Percentiles rank a stretch among this genome's conserved stretches.
Conservation (phyloP, 2,329 filamentous ascomycete species). For the Alternaria atra region DNA sequence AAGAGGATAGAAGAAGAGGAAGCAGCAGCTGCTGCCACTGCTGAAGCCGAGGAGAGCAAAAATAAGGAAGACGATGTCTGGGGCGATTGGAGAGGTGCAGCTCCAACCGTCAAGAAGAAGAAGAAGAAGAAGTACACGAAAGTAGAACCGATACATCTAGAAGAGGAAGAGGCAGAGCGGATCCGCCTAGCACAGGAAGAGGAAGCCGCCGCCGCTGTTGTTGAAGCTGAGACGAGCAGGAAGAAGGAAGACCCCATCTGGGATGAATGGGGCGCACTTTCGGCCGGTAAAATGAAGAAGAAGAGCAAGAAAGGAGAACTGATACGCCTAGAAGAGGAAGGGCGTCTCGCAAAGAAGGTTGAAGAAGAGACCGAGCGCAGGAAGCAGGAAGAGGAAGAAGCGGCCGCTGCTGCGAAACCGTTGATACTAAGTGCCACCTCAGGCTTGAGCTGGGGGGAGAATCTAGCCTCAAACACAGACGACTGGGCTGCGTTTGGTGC, state of each 20-base stretch:
- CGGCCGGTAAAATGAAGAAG: neutral
- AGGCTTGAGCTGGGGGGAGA: conserved; percentile 43
- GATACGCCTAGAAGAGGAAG: conserved; percentile 14
- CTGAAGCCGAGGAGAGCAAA: conserved; percentile 23
- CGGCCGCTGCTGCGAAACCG: conserved; percentile 41
- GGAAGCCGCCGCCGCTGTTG: neutral
- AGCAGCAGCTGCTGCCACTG: conserved; percentile 31
- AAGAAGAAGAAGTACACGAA: conserved; percentile 32
- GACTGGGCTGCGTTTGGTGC: conserved; percentile 41
- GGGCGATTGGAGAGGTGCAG: conserved; percentile 38
- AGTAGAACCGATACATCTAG: neutral
- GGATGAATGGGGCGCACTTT: neutral
- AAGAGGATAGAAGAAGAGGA: conserved; percentile 35
- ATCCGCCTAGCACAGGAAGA: neutral
- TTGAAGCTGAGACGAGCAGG: neutral
- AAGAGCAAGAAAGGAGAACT: neutral
- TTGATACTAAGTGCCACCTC: conserved; percentile 31
- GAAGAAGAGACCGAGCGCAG: conserved; percentile 52
- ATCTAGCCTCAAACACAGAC: conserved; percentile 34
- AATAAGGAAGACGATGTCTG: neutral
- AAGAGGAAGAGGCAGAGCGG: neutral
- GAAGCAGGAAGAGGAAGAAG: conserved; percentile 46
- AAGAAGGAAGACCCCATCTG: neutral
- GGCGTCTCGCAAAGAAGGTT: conserved; percentile 49
- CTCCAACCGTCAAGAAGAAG: conserved; percentile 27